Conservation (phyloP, 768 basidiomycete species). For the Pleurotus tuoliensis region DNA sequence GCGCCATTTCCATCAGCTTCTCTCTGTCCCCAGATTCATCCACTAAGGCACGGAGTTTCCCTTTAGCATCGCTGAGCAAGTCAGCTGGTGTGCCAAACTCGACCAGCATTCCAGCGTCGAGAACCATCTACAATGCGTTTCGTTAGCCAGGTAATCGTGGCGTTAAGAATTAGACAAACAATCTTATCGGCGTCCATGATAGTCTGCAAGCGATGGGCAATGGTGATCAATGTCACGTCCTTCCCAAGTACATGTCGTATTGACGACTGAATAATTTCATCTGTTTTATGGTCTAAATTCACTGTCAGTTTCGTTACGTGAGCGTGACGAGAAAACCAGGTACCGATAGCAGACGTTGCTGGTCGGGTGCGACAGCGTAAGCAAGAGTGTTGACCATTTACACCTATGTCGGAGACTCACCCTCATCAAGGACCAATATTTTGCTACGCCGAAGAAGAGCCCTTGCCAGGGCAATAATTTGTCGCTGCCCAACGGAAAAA, state of each 20-base stretch:
- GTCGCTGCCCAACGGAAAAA: conserved; percentile 74
- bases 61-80: conserved; percentile 49
- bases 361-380: conserved; percentile 13
- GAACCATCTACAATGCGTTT: conserved; percentile 34
- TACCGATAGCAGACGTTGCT: conserved; percentile 50
- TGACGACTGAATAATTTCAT: conserved; percentile 52
- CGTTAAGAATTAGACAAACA: conserved; percentile 26
- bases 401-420: conserved; percentile 25
- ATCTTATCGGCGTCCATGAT: conserved; percentile 65
- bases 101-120: conserved; percentile 55
- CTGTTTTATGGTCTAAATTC: conserved; percentile 53
- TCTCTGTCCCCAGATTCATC: conserved; percentile 55
- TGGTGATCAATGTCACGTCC: conserved; percentile 59
- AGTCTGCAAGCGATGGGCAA: conserved; percentile 69
- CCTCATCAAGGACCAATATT: conserved; percentile 62
- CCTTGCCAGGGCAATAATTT: conserved; percentile 63
- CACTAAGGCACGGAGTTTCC: conserved; percentile 49
- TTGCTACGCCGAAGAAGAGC: conserved; percentile 58
- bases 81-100: conserved; percentile 52
- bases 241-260: conserved; percentile 60
- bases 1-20: conserved; percentile 1
- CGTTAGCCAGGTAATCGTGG: conserved; percentile 13
- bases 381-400: conserved; percentile 21
- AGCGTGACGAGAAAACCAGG: background rate
- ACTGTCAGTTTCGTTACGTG: background rate